Conservation (phyloP, 768 basidiomycete species). For the Boletus sp. region DNA sequence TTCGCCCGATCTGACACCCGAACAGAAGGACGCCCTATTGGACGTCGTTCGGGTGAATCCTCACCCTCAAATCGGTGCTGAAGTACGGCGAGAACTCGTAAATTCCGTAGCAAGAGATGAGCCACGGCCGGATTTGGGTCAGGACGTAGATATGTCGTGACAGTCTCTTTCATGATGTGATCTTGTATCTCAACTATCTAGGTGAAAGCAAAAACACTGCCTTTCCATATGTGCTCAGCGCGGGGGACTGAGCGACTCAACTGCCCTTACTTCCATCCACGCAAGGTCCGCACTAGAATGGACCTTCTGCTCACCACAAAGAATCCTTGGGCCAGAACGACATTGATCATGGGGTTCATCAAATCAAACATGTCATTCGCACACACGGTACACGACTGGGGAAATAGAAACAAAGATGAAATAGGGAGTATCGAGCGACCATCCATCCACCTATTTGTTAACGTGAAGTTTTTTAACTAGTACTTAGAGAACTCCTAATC, state of each 20-base stretch:
- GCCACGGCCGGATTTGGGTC: conserved; percentile 58
- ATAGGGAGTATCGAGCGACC: background rate
- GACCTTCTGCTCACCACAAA: background rate
- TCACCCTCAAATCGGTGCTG: conserved; percentile 84
- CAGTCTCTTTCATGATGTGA: background rate
- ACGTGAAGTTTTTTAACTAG: background rate
- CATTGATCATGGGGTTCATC: background rate
- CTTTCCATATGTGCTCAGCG: background rate
- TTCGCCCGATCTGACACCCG: conserved; percentile 88
- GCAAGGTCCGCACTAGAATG: background rate
- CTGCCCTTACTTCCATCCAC: background rate
- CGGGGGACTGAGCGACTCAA: background rate
- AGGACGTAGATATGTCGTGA: conserved; percentile 64
- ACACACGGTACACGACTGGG: background rate
- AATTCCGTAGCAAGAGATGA: conserved; percentile 86
- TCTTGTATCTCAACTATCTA: background rate
- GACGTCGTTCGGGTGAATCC: conserved; percentile 85
- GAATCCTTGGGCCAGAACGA: background rate
- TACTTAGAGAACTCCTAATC: conserved; percentile 26
- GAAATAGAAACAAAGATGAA: too few relatives aligned
- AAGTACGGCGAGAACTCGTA: conserved; percentile 87
- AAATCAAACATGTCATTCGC: background rate
- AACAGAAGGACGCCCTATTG: conserved; percentile 96
- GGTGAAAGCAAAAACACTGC: background rate
- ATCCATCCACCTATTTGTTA: background rate